These are phyloP conservation scores for Psilocybe subaeruginosa DNA, from an alignment of 768 basidiomycete genomes.

Conservation along the genomic window DNA sequence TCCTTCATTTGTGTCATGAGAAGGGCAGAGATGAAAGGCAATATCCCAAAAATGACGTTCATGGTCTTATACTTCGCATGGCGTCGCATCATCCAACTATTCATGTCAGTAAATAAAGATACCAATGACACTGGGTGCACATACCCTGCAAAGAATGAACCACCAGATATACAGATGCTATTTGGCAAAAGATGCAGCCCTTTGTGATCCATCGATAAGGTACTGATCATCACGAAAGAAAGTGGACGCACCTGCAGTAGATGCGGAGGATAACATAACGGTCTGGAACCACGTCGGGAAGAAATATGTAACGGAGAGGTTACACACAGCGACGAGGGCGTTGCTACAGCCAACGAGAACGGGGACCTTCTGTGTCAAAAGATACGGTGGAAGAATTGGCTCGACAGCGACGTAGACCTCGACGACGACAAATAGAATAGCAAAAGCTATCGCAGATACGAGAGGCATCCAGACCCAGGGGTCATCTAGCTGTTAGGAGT, in stretches of 20 bases:
- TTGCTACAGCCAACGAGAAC: conserved; percentile 74
- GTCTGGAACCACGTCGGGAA: conserved; percentile 88
- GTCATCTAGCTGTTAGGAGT: conserved; percentile 52
- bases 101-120: not conserved
- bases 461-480: conserved; percentile 45
- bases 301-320: conserved; percentile 75
- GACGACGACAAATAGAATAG: conserved; percentile 57
- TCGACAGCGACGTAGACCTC: conserved; percentile 69
- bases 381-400: conserved; percentile 70
- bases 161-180: conserved; percentile 59
- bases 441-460: conserved; percentile 47
- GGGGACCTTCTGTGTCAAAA: conserved; percentile 70
- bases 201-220: conserved; percentile 18
- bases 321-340: conserved; percentile 74
- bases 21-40: conserved; percentile 60
- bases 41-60: conserved; percentile 62
- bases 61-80: conserved; percentile 65
- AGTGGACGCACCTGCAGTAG: conserved; percentile 41
- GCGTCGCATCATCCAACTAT: conserved; percentile 62
- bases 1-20: conserved; percentile 51
- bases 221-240: not conserved
- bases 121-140: not conserved
- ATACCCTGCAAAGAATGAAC: conserved; percentile 66
- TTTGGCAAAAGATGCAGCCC: conserved; percentile 67
- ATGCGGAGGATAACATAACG: conserved; percentile 68